Evolutionary conservation across 2,329 filamentous ascomycete genomes (phyloP).

Genomic region (Microdochium nivale): DNA sequence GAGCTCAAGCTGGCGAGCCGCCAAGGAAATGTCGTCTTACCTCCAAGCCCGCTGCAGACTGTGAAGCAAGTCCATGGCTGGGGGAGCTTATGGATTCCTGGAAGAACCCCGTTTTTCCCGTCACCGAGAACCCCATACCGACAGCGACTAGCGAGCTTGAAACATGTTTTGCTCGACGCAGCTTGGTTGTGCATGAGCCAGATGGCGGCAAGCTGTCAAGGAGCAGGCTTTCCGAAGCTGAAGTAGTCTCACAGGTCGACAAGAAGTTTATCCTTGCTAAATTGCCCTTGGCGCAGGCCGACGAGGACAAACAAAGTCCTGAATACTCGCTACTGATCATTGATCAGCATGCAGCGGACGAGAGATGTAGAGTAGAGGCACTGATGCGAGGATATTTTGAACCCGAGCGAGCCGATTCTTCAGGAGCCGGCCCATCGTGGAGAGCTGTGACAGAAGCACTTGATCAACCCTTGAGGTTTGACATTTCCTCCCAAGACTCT

Average conservation of each 20-base stretch:
- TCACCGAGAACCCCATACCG: conserved; percentile 36
- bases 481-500: conserved; percentile 53
- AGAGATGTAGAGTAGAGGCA: conserved; percentile 70
- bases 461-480: conserved; percentile 52
- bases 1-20: conserved; percentile 11
- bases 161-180: background rate
- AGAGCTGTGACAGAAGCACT: conserved; percentile 26
- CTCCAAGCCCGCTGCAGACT: conserved; percentile 4
- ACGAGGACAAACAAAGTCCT: background rate
- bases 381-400: conserved; percentile 51
- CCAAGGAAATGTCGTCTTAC: background rate
- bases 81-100: conserved; percentile 52
- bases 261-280: conserved; percentile 77
- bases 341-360: conserved; percentile 93
- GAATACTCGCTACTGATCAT: conserved; percentile 53
- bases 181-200: background rate
- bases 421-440: background rate
- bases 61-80: conserved; percentile 41
- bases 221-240: conserved; percentile 45
- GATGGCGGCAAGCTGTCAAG: conserved; percentile 48
- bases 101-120: conserved; percentile 69
- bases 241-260: conserved; percentile 77
- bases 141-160: conserved; percentile 18
- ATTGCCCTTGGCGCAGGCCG: conserved; percentile 25
- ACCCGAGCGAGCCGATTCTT: background rate